These are phyloP conservation scores for Stephanodiscus triporus DNA, from an alignment of 108 stramenopile genomes.

Conservation along the genomic window DNA sequence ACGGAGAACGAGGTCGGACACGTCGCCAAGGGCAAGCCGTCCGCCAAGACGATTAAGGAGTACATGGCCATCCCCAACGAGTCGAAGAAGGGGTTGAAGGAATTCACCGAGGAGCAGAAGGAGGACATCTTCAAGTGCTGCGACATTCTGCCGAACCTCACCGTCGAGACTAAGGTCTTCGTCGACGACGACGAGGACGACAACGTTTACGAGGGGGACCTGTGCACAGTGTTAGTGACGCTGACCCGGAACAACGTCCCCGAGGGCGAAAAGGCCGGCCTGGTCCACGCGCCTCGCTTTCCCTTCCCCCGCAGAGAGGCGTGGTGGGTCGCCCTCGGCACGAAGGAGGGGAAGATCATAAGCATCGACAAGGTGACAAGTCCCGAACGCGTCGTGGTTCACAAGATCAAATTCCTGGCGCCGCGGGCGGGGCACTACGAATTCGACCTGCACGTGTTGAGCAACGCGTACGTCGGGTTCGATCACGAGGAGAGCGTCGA, in stretches of 20 bases:
- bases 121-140: conserved; percentile 82
- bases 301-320: conserved; percentile 91
- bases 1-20: conserved; percentile 80
- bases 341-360: conserved; percentile 92
- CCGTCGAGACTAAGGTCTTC: conserved; percentile 81
- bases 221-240: conserved; percentile 91
- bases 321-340: conserved; percentile 96
- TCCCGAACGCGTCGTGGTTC: conserved; percentile 69
- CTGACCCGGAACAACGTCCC: conserved; percentile 89
- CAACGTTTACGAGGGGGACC: conserved; percentile 94
- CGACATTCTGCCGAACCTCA: conserved; percentile 83
- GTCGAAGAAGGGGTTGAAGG: conserved; percentile 83
- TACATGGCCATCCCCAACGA: conserved; percentile 80
- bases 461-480: conserved; percentile 94
- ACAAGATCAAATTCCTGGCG: conserved; percentile 96
- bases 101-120: conserved; percentile 83
- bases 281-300: conserved; percentile 93
- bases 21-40: conserved; percentile 65
- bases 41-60: conserved; percentile 58
- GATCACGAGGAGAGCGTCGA: conserved; percentile 77
- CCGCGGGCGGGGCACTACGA: conserved; percentile 88
- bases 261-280: conserved; percentile 85
- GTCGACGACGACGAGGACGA: conserved; percentile 97
- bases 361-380: conserved; percentile 88
- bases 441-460: conserved; percentile 90